Percentiles rank a stretch among this genome's conserved stretches.
Evolutionary conservation across 805 yeast genomes (phyloP).

Genomic region (Cyberlindnera saturnus): DNA sequence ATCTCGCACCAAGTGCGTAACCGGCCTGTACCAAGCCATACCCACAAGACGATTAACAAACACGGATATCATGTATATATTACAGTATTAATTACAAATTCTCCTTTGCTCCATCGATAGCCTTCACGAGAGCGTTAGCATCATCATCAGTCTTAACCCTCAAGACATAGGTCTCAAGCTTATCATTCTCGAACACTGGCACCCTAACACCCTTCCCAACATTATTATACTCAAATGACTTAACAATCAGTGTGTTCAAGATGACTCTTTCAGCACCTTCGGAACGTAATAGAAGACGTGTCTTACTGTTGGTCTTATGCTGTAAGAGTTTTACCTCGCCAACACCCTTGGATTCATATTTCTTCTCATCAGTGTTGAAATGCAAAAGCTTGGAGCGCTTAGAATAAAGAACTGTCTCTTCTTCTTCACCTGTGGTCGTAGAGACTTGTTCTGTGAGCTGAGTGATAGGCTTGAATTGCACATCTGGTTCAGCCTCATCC

Average conservation of each 20-base stretch:
- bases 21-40: not conserved
- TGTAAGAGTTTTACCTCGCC: conserved; percentile 77
- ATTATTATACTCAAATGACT: conserved; percentile 52
- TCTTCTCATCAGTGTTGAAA: conserved; percentile 43
- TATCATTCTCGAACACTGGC: conserved; percentile 51
- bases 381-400: conserved; percentile 70
- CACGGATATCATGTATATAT: too few relatives aligned
- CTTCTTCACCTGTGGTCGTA: conserved; percentile 78
- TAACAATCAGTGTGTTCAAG: conserved; percentile 57
- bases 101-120: conserved; percentile 18
- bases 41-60: too few relatives aligned
- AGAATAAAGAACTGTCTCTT: conserved; percentile 57
- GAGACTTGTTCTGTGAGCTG: conserved; percentile 46
- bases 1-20: conserved; percentile 1
- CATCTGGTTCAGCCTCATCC: conserved; percentile 41
- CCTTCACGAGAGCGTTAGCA: conserved; percentile 45
- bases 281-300: conserved; percentile 74
- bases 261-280: conserved; percentile 83
- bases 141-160: conserved; percentile 74
- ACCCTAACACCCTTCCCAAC: conserved; percentile 66
- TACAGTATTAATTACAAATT: not conserved
- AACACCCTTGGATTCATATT: conserved; percentile 61
- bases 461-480: conserved; percentile 39
- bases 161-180: conserved; percentile 60
- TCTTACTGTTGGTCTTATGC: conserved; percentile 49